Evolutionary conservation across 2,329 filamentous ascomycete genomes (phyloP).

Genomic region (Pseudopyricularia javanii): DNA sequence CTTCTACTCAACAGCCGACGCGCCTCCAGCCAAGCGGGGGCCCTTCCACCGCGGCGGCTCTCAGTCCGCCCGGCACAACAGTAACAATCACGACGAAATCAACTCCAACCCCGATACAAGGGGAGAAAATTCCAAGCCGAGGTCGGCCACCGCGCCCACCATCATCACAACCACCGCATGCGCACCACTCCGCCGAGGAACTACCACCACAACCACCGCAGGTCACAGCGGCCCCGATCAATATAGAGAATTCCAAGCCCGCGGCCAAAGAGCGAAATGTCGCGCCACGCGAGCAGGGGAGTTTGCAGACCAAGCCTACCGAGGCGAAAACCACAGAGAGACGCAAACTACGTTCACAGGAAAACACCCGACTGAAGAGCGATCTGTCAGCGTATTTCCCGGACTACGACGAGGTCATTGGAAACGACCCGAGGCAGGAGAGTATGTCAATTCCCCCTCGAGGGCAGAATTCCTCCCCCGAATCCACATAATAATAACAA

Average conservation of each 20-base stretch:
- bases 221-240: background rate
- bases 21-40: conserved; percentile 2
- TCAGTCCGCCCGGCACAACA: background rate
- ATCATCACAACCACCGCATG: conserved; percentile 8
- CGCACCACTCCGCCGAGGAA: background rate
- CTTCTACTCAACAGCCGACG: background rate
- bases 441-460: conserved; percentile 39
- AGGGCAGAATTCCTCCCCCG: too few relatives aligned
- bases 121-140: conserved; percentile 6
- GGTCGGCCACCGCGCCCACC: conserved; percentile 10
- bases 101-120: background rate
- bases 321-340: conserved; percentile 41
- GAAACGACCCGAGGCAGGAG: conserved; percentile 66
- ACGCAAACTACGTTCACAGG: conserved; percentile 72
- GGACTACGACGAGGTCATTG: conserved; percentile 90
- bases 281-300: conserved; percentile 47
- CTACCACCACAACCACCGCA: background rate
- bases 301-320: conserved; percentile 31
- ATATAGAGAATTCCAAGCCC: conserved; percentile 29
- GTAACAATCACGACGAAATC: background rate
- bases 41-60: background rate
- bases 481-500: too few relatives aligned
- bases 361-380: conserved; percentile 77
- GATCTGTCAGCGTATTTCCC: conserved; percentile 84
- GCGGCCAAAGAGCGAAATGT: conserved; percentile 49